Conservation (phyloP, 2,329 filamentous ascomycete species). For the Nectriaceae sp. region DNA sequence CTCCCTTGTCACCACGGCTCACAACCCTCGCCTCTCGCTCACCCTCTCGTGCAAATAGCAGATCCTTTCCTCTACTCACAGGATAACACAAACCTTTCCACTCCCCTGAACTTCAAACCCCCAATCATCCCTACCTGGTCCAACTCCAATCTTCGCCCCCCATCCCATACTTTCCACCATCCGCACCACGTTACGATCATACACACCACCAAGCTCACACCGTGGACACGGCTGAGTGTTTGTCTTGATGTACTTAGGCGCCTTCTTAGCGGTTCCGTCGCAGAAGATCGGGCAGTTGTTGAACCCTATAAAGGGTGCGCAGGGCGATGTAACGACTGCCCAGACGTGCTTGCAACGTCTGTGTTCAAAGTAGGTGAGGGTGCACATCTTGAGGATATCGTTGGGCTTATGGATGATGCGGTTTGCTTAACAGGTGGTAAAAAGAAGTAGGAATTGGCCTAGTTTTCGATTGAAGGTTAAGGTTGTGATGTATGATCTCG, state of each 20-base stretch:
- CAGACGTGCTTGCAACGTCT: conserved; percentile 54
- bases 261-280: conserved; percentile 38
- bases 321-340: conserved; percentile 49
- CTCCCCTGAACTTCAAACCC: conserved; percentile 36
- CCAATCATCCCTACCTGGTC: conserved; percentile 42
- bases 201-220: conserved; percentile 42
- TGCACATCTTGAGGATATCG: conserved; percentile 45
- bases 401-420: neutral
- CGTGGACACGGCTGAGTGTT: conserved; percentile 42
- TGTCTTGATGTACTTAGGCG: conserved; percentile 38
- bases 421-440: neutral
- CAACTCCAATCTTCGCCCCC: conserved; percentile 50
- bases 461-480: neutral
- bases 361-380: conserved; percentile 49
- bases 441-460: neutral
- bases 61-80: no score
- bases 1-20: no score
- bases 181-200: conserved; percentile 50
- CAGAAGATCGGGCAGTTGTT: conserved; percentile 47
- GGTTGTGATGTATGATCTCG: no score
- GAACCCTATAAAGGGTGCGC: conserved; percentile 53
- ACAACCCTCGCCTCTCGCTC: no score
- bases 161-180: conserved; percentile 47
- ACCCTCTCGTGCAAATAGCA: neutral
- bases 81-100: conserved; percentile 29